Base-by-base conservation (phyloP, 2,329 filamentous ascomycete genomes). In the Nemania serpens region DNA sequence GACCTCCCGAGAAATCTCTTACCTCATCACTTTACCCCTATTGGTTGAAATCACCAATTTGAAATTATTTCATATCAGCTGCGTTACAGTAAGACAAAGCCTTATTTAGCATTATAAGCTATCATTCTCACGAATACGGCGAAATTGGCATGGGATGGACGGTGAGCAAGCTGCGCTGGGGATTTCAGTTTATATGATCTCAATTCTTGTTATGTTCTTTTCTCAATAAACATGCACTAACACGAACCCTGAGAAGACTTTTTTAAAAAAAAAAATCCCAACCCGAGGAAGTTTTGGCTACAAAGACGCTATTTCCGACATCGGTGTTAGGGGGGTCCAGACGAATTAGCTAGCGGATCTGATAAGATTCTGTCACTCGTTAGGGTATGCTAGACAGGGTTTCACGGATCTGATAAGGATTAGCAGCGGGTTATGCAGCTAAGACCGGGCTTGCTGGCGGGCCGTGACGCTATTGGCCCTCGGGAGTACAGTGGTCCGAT, bases 311-410 rank as follows among this genome's bases (percentile, higher is more conserved):
- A 45, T 43, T 46, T 22, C 55, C 55, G 55, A 57, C 39, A 57
- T 57, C 55, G 55, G 55, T 15, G 6, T 50, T 12, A 9, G 25
- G 25, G n/a, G 7, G 7, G 25, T 29, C 25, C 37, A 13, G 17
- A 34, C 50, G 13, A 36, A 6, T 49, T 56, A 13, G 36, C n/a
- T 49, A 39, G 18, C 55, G 46, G 55, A 57, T 57, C 55, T 57
- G 55, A 57, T 57, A 57, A 57, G 55, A 57, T 51, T 57, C 55
- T 47, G 46, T 17, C 46, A 46, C 25, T 29, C 45, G 37, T 7
- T 29, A 29, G 25, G 25, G 7, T 7, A 29, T 29, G 7, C 25
- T 29, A 34, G 9, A 18, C 54, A 55, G 37, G 53, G 53, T 36
- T 49, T 17, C 25, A 12, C 53, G 53, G 54, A 56, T 49, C 54